A percentile compares a stretch with the other conserved stretches of the same genome.
phyloP scores from a whole-genome alignment of 441 rosid species.

The Breynia disticha region DNA sequence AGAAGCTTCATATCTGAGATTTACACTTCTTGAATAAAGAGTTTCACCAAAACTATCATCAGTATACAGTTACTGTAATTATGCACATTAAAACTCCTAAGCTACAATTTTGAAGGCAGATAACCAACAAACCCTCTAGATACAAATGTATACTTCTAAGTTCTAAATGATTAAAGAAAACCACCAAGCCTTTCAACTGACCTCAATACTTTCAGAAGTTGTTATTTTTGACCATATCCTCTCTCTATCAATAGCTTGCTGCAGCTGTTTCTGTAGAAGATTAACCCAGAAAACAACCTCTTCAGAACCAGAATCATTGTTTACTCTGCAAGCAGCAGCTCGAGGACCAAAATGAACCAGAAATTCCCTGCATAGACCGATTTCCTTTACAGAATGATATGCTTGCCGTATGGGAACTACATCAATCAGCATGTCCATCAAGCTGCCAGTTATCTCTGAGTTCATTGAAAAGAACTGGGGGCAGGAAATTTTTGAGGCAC shows the following conservation, averaged over 20 bases:
- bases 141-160: no score
- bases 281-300: constrained; percentile 93
- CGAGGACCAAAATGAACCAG: constrained; percentile 94
- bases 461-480: constrained; percentile 53
- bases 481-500: constrained; percentile 78
- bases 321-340: constrained; percentile 72
- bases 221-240: constrained; percentile 93
- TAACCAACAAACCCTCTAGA: no score
- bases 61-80: neutral
- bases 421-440: constrained; percentile 89
- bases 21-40: neutral
- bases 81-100: neutral
- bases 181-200: constrained; percentile 20
- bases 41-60: neutral
- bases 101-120: neutral
- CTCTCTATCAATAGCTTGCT: constrained; percentile 85
- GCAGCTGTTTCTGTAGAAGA: constrained; percentile 82
- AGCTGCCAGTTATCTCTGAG: constrained; percentile 72
- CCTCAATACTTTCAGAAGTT: constrained; percentile 97
- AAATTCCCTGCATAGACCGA: constrained; percentile 80
- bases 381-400: constrained; percentile 53
- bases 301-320: constrained; percentile 56
- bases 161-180: no score
- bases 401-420: constrained; percentile 60
- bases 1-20: constrained; percentile 2